phyloP scores from a whole-genome alignment of 345 rosid species.

The Eucalyptus regnans region DNA sequence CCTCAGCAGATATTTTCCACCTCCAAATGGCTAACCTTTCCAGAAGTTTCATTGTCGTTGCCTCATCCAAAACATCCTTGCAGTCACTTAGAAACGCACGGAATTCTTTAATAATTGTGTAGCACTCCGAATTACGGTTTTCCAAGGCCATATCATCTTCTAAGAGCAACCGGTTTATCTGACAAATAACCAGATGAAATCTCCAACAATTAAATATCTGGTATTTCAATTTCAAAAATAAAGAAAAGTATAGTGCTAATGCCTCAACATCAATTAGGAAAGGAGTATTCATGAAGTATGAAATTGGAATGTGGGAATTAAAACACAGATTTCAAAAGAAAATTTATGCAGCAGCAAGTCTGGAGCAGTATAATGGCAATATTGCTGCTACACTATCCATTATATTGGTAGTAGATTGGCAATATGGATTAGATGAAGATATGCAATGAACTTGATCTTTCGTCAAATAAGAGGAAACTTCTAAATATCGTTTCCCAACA shows the following conservation, averaged over 20 bases:
- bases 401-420: not conserved
- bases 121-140: conserved; percentile 72
- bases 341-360: not conserved
- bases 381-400: not conserved
- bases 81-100: conserved; percentile 93
- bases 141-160: conserved; percentile 91
- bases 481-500: not conserved
- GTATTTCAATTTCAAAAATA: not conserved
- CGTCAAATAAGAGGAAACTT: not conserved
- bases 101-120: conserved; percentile 71
- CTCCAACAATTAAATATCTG: not conserved
- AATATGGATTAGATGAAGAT: not conserved
- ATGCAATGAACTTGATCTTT: not conserved
- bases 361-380: not conserved
- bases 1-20: not conserved
- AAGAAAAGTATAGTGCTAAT: not conserved
- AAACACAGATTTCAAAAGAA: not conserved
- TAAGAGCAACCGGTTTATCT: conserved; percentile 88
- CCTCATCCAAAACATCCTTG: conserved; percentile 96
- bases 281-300: not conserved
- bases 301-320: not conserved
- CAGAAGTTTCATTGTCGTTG: conserved; percentile 93
- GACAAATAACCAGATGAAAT: not conserved
- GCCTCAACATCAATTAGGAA: not conserved
- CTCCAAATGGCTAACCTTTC: conserved; percentile 53